Percentiles rank a stretch among this genome's conserved stretches.
Conservation (phyloP, 345 rosid species). For the Eucalyptus guilfoylei region DNA sequence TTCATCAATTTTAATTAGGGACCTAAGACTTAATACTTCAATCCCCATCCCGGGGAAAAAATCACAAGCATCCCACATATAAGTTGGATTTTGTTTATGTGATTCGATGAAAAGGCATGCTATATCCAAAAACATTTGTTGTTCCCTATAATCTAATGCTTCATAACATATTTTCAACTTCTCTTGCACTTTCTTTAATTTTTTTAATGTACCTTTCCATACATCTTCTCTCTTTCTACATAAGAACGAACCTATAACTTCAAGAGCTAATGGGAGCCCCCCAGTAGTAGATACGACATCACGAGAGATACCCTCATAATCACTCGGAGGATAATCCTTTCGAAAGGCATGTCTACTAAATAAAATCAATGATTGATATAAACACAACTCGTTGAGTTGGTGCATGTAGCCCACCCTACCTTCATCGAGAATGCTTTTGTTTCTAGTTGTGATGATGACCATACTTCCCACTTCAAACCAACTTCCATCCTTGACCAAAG, state of each 20-base stretch:
- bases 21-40: neutral
- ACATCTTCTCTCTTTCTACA: accelerated
- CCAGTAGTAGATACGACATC: neutral
- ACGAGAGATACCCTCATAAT: neutral
- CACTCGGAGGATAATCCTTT: accelerated
- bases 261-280: neutral
- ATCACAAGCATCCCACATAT: neutral
- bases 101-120: neutral
- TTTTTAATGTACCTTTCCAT: neutral
- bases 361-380: neutral
- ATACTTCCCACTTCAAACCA: neutral
- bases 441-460: neutral
- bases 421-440: neutral
- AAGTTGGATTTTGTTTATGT: neutral
- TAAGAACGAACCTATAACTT: neutral
- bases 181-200: neutral
- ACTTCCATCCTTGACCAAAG: accelerated
- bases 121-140: neutral
- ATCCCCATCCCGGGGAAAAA: neutral
- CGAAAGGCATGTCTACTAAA: neutral
- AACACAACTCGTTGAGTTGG: neutral
- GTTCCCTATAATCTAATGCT: neutral
- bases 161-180: neutral
- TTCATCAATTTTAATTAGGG: neutral
- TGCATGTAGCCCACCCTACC: accelerated